A percentile compares a stretch with the other conserved stretches of the same genome.
Evolutionary conservation across 495 filamentous ascomycete genomes (phyloP).

Genomic region (Bacidia rubella): DNA sequence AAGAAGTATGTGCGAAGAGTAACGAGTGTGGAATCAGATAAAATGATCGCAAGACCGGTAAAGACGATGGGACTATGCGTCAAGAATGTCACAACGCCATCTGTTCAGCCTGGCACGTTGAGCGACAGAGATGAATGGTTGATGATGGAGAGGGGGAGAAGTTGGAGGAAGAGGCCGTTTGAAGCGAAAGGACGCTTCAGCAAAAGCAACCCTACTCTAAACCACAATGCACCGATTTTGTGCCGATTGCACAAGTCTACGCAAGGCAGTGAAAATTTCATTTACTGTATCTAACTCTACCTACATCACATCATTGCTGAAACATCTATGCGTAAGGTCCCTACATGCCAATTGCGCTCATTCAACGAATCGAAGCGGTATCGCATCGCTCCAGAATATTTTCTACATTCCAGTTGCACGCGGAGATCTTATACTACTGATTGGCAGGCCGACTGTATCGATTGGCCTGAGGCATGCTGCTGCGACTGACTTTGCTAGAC

Average conservation of each 20-base stretch:
- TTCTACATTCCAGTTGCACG: background rate
- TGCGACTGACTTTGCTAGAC: background rate
- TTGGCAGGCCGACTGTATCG: background rate
- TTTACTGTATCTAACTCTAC: background rate
- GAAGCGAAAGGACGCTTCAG: constrained; percentile 5
- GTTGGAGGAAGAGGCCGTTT: constrained; percentile 4
- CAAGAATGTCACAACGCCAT: background rate
- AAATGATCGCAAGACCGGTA: background rate
- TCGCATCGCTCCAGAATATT: background rate
- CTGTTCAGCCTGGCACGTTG: background rate
- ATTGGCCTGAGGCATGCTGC: background rate
- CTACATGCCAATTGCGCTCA: background rate
- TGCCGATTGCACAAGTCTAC: constrained; percentile 8
- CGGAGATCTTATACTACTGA: background rate
- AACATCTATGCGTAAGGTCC: no score
- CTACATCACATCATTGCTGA: no score
- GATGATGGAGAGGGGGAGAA: background rate
- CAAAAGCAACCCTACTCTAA: background rate
- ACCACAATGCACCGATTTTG: background rate
- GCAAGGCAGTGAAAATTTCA: constrained; percentile 3
- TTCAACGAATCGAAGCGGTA: background rate
- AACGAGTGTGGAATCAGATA: background rate
- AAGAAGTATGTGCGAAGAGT: background rate
- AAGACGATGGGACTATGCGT: background rate
- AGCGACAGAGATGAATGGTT: constrained; percentile 1